phyloP scores from a whole-genome alignment of 2,329 filamentous ascomycete genomes.

The Fusarium buharicum region DNA sequence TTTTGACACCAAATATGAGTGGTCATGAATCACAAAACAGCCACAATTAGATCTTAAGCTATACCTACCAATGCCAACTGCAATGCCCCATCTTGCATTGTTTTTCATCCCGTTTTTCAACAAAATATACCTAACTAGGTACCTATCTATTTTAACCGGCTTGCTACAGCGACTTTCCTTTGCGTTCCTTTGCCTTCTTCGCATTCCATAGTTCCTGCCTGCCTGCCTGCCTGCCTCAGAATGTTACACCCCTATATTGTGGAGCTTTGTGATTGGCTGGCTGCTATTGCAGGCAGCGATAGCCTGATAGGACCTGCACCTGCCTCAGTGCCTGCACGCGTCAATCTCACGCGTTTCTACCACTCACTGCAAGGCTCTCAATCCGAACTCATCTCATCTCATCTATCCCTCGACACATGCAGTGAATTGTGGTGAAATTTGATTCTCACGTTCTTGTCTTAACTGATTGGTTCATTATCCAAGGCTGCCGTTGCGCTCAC shows the following conservation, averaged over 20 bases:
- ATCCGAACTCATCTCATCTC: not conserved
- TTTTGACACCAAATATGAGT: too few species aligned
- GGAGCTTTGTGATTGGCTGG: constrained; percentile 28
- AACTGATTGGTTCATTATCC: not conserved
- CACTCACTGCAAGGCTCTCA: not conserved
- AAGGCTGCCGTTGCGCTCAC: not conserved
- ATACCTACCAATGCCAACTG: too few species aligned
- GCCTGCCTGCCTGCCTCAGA: too few species aligned
- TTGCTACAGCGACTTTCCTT: too few species aligned
- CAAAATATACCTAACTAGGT: too few species aligned
- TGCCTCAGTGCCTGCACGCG: constrained; percentile 18
- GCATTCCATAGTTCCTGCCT: too few species aligned
- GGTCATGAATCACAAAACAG: too few species aligned
- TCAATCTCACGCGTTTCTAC: constrained; percentile 38
- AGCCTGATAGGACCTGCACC: constrained; percentile 9
- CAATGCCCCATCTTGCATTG: too few species aligned
- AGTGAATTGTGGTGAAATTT: constrained; percentile 24
- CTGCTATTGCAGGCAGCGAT: constrained; percentile 15
- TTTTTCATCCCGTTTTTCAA: too few species aligned
- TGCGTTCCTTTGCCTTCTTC: too few species aligned
- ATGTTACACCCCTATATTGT: not conserved
- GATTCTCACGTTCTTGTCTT: constrained; percentile 13
- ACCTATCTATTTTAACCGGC: too few species aligned
- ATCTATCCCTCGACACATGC: constrained; percentile 18
- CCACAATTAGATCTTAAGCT: too few species aligned